Conservation (phyloP, 495 filamentous ascomycete genomes). For the Hypoxylon trugodes region DNA sequence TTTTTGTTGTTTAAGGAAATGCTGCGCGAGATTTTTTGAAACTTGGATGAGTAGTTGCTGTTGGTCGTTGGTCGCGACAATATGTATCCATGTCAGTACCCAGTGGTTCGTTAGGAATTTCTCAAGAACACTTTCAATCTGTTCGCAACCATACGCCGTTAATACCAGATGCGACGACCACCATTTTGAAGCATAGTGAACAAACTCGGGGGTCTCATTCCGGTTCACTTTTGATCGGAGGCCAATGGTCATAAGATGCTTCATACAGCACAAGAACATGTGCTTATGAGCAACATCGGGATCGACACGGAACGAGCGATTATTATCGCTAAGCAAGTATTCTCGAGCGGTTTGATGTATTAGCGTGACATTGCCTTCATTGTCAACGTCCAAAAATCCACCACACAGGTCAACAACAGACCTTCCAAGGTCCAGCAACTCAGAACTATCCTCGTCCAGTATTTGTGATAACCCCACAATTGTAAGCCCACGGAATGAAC, state of each 20-base stretch:
- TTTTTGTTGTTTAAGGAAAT: background rate
- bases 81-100: conserved; percentile 25
- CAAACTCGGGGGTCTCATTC: conserved; percentile 17
- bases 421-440: conserved; percentile 45
- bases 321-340: conserved; percentile 40
- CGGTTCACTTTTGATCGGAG: conserved; percentile 29
- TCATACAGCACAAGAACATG: conserved; percentile 38
- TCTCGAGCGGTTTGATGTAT: conserved; percentile 57
- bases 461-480: conserved; percentile 45
- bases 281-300: background rate
- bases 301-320: conserved; percentile 29
- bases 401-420: conserved; percentile 51
- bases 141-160: background rate
- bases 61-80: conserved; percentile 14
- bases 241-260: conserved; percentile 22
- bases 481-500: conserved; percentile 42
- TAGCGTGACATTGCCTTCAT: conserved; percentile 43
- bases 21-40: conserved; percentile 15
- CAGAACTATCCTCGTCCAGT: conserved; percentile 27
- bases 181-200: conserved; percentile 39
- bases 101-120: conserved; percentile 14
- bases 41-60: conserved; percentile 1
- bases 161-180: conserved; percentile 44
- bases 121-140: background rate
- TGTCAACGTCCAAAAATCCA: conserved; percentile 51